These are phyloP conservation scores for Monilinia vaccinii-corymbosi DNA, from an alignment of 2,329 filamentous ascomycete species.

Conservation along the genomic window DNA sequence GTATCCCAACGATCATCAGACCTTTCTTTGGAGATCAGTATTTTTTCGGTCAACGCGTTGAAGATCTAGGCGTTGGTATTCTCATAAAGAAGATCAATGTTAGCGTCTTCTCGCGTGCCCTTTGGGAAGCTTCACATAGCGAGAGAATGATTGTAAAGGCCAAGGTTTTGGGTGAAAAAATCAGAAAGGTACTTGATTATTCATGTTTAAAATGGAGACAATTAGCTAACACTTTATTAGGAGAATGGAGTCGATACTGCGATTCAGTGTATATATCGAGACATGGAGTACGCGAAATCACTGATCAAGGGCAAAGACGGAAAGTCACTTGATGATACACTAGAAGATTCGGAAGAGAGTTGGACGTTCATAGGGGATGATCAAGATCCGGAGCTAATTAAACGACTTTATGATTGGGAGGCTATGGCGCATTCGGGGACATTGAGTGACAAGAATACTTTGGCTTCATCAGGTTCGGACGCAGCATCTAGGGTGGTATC, in stretches of 20 bases:
- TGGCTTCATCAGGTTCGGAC: conserved; percentile 13
- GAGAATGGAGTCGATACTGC: conserved; percentile 86
- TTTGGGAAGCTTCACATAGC: conserved; percentile 88
- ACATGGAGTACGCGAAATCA: conserved; percentile 84
- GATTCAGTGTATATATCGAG: conserved; percentile 87
- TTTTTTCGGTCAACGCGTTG: conserved; percentile 85
- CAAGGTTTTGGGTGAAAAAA: conserved; percentile 70
- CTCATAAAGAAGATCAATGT: conserved; percentile 83
- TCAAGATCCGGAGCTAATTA: conserved; percentile 27
- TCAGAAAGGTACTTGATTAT: conserved; percentile 59
- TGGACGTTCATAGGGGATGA: conserved; percentile 77
- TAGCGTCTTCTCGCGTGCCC: conserved; percentile 71
- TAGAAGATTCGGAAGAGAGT: conserved; percentile 62
- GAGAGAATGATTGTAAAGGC: conserved; percentile 89
- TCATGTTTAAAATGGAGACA: neutral
- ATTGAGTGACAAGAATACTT: conserved; percentile 5
- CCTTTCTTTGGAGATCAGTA: conserved; percentile 98
- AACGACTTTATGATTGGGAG: conserved; percentile 28
- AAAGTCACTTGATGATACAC: conserved; percentile 44
- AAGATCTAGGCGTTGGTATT: conserved; percentile 88
- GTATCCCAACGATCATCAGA: conserved; percentile 87
- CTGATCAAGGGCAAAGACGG: conserved; percentile 60
- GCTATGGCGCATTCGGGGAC: conserved; percentile 22
- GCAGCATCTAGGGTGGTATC: conserved; percentile 3
- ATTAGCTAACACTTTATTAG: conserved; percentile 38